These are phyloP conservation scores for Huntiella omanensis DNA, from an alignment of 2,329 filamentous ascomycete genomes.

Conservation along the genomic window DNA sequence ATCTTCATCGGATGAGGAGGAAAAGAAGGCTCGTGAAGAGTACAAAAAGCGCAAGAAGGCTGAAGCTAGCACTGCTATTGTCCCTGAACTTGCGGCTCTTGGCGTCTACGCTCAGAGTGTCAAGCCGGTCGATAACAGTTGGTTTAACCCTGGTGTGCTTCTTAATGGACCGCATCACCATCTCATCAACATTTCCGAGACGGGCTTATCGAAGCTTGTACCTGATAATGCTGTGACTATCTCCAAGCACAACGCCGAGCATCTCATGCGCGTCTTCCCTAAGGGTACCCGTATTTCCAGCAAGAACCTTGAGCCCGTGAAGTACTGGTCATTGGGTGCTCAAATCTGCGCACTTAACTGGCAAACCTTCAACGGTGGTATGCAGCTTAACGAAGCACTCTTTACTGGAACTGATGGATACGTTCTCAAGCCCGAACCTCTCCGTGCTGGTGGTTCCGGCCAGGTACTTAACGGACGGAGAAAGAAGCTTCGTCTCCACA, in stretches of 20 bases:
- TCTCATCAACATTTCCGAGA: constrained; percentile 50
- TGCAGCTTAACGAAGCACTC: constrained; percentile 50
- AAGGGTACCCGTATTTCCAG: constrained; percentile 52
- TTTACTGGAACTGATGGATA: constrained; percentile 47
- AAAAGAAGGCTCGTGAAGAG: constrained; percentile 27
- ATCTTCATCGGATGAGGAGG: constrained; percentile 21
- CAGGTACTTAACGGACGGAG: constrained; percentile 25
- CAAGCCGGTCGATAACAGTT: constrained; percentile 46
- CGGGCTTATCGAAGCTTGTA: neutral
- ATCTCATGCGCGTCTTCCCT: constrained; percentile 53
- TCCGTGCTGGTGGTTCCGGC: constrained; percentile 37
- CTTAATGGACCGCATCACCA: constrained; percentile 43
- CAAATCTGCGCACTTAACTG: constrained; percentile 54
- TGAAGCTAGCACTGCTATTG: constrained; percentile 31
- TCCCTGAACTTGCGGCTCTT: constrained; percentile 45
- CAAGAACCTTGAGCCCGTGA: constrained; percentile 40
- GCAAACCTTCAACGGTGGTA: constrained; percentile 46
- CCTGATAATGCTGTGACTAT: constrained; percentile 25
- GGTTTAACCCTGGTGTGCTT: constrained; percentile 33
- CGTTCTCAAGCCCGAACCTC: constrained; percentile 42
- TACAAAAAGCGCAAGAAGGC: constrained; percentile 34
- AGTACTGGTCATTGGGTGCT: constrained; percentile 48
- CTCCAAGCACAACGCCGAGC: constrained; percentile 39
- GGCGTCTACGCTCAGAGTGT: constrained; percentile 54
- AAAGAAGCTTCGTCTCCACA: constrained; percentile 34